Evolutionary conservation across 2,329 filamentous ascomycete species (phyloP), one percentile per base, ranked within the genome.

Genomic region (Lecanosticta acicola): DNA sequence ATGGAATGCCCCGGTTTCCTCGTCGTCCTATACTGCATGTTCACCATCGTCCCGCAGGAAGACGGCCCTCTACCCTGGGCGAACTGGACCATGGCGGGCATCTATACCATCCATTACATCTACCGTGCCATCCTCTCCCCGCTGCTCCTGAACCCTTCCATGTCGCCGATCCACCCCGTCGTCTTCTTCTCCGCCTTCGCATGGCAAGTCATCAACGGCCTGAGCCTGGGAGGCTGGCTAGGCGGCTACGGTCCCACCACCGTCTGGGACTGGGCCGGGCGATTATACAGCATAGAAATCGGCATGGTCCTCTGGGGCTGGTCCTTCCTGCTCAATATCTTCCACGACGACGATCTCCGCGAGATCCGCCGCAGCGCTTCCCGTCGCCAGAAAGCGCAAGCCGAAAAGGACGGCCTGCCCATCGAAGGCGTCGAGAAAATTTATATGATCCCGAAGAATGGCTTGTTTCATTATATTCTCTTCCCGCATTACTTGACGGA

Each of bases 401-500:
- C 68, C 0, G 55, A 54, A 2, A 68, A 74, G 57, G 63, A 71
- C 20, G 68, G 67, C 13, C 73, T 71, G 55, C 5, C 24, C 19
- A 54, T 66, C 24, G 65, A 75, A 48, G 73, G 73, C 13, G 81
- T 86, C 50, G 78, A 85, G 37, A 94, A 93, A 70, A 79, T 94
- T 50, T 97, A 97, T 66, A 81, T 86, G 70, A 79, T 98, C 42
- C 93, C 93, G 0, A 74, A 87, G 61, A 84, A 84, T 41, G 89
- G 90, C 0, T 69, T 95, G 40, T 98, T 97, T 69, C 75, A 77
- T 55, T 84, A 82, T 59, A 79, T 95, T 62, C 75, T 97, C 48
- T 95, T 84, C 66, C 89, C 93, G 55, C 93, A 98, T 66, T 98
- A 96, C 66, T 74, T 94, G n/a, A 85, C 84, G 63, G 93, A 98